phyloP scores from a whole-genome alignment of 2,329 filamentous ascomycete genomes.

The Metarhizium rileyi region DNA sequence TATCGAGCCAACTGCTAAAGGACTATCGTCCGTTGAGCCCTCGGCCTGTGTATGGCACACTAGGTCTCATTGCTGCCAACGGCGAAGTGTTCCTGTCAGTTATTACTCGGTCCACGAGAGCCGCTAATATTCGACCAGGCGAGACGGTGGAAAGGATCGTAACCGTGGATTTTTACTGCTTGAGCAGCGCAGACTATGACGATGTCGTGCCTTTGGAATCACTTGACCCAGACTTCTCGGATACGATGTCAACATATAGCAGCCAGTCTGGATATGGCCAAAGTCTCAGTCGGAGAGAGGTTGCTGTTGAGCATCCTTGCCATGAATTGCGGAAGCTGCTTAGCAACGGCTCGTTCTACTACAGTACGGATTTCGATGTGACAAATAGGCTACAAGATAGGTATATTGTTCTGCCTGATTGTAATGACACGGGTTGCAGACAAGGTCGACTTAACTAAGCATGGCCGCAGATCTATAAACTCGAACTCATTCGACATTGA shows the following conservation, averaged over 20 bases:
- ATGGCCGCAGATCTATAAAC: constrained; percentile 51
- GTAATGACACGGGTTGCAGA: neutral
- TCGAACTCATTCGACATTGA: constrained; percentile 78
- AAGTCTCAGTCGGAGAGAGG: constrained; percentile 54
- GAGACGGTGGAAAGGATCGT: constrained; percentile 85
- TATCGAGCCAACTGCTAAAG: constrained; percentile 54
- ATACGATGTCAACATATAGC: constrained; percentile 37
- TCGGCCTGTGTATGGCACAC: constrained; percentile 69
- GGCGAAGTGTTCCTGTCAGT: constrained; percentile 86
- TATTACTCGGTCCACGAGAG: constrained; percentile 67
- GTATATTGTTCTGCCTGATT: constrained; percentile 35
- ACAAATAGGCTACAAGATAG: constrained; percentile 89
- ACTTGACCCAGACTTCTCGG: constrained; percentile 38
- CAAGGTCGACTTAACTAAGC: neutral
- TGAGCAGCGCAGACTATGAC: constrained; percentile 82
- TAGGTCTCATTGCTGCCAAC: constrained; percentile 77
- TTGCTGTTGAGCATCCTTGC: constrained; percentile 76
- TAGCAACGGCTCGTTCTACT: constrained; percentile 92
- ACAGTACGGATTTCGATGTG: constrained; percentile 95
- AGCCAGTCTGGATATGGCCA: constrained; percentile 29
- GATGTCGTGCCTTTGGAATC: constrained; percentile 52
- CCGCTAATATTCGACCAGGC: constrained; percentile 73
- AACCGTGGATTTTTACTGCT: constrained; percentile 83
- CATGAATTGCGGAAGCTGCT: constrained; percentile 84
- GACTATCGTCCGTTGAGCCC: constrained; percentile 70